A percentile compares a stretch with the other conserved stretches of the same genome.
These are phyloP conservation scores for Leccinum subspadiceum DNA, from an alignment of 1,284 basidiomycete species.

Conservation along the genomic window DNA sequence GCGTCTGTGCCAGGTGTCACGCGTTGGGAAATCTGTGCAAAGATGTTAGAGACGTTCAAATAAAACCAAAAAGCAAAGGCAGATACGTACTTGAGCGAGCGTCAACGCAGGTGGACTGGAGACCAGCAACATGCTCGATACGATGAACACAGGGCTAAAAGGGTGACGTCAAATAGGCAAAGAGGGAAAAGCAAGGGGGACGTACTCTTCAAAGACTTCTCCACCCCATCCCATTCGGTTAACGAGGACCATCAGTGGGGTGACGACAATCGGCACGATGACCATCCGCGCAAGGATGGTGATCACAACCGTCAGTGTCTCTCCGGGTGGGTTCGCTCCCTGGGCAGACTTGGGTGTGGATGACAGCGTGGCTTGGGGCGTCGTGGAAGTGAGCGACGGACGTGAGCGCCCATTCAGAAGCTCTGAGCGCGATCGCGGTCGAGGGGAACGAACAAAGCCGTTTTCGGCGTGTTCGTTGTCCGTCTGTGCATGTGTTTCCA, in stretches of 20 bases:
- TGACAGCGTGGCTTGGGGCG: neutral
- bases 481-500: slow-evolving; percentile 7
- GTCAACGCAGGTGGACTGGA: slow-evolving; percentile 82
- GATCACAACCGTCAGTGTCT: slow-evolving; percentile 80
- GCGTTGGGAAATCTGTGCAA: slow-evolving; percentile 22
- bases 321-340: slow-evolving; percentile 46
- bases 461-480: neutral
- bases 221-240: slow-evolving; percentile 42
- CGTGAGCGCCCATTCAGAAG: neutral
- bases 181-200: slow-evolving; percentile 17
- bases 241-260: slow-evolving; percentile 69
- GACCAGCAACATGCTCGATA: slow-evolving; percentile 73
- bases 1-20: neutral
- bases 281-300: slow-evolving; percentile 83
- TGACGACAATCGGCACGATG: slow-evolving; percentile 74
- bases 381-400: neutral
- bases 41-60: neutral
- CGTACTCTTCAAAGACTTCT: slow-evolving; percentile 70
- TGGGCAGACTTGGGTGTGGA: neutral
- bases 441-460: neutral
- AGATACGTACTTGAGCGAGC: slow-evolving; percentile 65
- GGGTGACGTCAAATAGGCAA: slow-evolving; percentile 10
- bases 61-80: neutral
- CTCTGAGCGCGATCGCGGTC: slow-evolving; percentile 2
- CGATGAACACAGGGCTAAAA: slow-evolving; percentile 77